Base-by-base conservation (phyloP, 2,329 filamentous ascomycete species). In the Nemania bipapillata region DNA sequence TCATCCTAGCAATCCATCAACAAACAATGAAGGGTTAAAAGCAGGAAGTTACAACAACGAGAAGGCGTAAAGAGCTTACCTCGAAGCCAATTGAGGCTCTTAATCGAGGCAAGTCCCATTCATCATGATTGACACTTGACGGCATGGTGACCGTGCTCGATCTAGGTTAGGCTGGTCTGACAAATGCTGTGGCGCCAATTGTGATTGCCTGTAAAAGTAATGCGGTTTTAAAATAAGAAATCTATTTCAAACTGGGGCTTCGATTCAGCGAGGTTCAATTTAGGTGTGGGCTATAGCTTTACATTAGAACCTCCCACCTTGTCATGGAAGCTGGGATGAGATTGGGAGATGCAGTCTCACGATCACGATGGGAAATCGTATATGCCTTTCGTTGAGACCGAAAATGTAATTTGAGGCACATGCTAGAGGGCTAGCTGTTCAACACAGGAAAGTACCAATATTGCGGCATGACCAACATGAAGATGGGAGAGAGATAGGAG, bases 51-150 rank as follows among this genome's bases (percentile, higher is more conserved):
- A n/a, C 28, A 55, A 54, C 6, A 62, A 32, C 4, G 22, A n/a
- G 28, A 55, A 17, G 20, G 35, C 15, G 37, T 37, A 40, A 28
- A 9, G 49, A 61, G 28, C 74, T 74, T 30, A 79, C 78, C 72
- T 79, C 78, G 37, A 79, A 79, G 26, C 74, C 77, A 62, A 79
- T 79, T 20, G 76, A 77, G 30, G 76, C 77, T 70, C 76, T 77
- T 61, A 78, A 65, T 32, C 76, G 75, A 69, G 78, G 78, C 50
- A 79, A 73, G 69, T 79, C 77, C 78, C 78, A 79, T 66, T 79
- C 77, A 66, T 79, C 76, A 65, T 73, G 72, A 63, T 73, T 72
- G 56, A 73, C 69, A 15, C 69, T 72, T 26, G 76, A 74, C 60
- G 77, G 75, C 77, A 79, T 79, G 47, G 65, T 53, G 68, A 61